Percentiles rank a stretch among this genome's conserved stretches.
phyloP scores from a whole-genome alignment of 371 early-diverging fungal species.

The Mucor racemosus region DNA sequence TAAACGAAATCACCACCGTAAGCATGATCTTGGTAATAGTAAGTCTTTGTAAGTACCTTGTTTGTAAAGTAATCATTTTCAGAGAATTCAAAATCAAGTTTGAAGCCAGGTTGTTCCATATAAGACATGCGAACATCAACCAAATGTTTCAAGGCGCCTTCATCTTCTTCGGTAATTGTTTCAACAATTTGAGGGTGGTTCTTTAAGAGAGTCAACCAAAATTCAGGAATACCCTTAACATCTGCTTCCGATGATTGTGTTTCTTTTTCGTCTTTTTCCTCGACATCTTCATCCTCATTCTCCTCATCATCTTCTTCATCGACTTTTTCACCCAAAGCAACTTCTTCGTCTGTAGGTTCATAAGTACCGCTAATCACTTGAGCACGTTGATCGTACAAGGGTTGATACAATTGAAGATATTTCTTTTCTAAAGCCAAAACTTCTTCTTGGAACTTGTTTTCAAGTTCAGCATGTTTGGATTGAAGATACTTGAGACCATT shows the following conservation, averaged over 20 bases:
- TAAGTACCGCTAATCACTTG: conserved; percentile 72
- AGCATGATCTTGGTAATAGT: conserved; percentile 78
- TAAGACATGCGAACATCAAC: conserved; percentile 85
- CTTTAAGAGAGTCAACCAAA: conserved; percentile 94
- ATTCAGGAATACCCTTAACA: conserved; percentile 75
- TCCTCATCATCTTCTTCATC: conserved; percentile 63
- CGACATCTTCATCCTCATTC: conserved; percentile 51
- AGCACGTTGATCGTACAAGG: conserved; percentile 87
- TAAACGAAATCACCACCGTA: conserved; percentile 83
- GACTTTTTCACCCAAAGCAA: conserved; percentile 63
- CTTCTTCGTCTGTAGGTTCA: conserved; percentile 91
- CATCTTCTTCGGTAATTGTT: conserved; percentile 88
- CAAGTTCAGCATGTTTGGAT: conserved; percentile 79
- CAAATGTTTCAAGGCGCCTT: conserved; percentile 81
- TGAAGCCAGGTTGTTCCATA: conserved; percentile 90
- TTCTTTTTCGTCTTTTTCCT: conserved; percentile 43
- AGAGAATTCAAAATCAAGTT: conserved; percentile 88
- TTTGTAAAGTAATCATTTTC: conserved; percentile 91
- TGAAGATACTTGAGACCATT: conserved; percentile 85
- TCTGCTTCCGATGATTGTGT: conserved; percentile 8
- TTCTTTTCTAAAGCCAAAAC: conserved; percentile 93
- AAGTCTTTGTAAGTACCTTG: conserved; percentile 86
- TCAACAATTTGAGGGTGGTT: conserved; percentile 81
- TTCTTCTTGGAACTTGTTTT: conserved; percentile 87
- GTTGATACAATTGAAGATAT: conserved; percentile 80